phyloP scores from a whole-genome alignment of 805 yeast species.

The Myxozyma neotropica region DNA sequence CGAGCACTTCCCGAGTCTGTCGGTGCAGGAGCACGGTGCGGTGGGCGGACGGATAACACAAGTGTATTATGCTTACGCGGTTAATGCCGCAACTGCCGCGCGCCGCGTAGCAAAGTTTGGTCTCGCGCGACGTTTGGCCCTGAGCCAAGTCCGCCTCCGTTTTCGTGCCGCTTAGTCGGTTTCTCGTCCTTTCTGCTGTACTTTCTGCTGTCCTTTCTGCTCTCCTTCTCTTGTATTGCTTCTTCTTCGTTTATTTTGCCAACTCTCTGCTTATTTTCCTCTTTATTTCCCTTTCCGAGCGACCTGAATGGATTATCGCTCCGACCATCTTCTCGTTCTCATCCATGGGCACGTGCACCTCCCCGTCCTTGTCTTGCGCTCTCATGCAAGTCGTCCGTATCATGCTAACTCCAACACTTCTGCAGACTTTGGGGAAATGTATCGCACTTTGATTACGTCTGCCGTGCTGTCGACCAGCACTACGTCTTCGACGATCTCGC shows the following conservation, averaged over 20 bases:
- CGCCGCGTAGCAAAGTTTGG: background rate
- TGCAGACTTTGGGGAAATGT: conserved; percentile 75
- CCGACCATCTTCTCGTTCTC: conserved; percentile 58
- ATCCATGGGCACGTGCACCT: conserved; percentile 57
- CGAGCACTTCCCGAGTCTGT: too few relatives aligned
- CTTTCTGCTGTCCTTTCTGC: too few relatives aligned
- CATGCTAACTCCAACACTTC: background rate
- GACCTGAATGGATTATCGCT: conserved; percentile 29
- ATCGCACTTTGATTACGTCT: conserved; percentile 64
- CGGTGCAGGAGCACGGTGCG: too few relatives aligned
- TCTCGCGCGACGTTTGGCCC: background rate
- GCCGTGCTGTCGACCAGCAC: conserved; percentile 30
- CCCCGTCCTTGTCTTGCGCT: background rate
- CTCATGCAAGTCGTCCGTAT: conserved; percentile 2
- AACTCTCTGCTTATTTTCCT: background rate
- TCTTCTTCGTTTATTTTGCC: background rate
- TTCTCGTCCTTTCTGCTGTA: too few relatives aligned
- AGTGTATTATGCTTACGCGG: background rate
- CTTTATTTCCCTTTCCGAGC: background rate
- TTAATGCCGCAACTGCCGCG: background rate
- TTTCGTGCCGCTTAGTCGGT: too few relatives aligned
- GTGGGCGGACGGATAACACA: too few relatives aligned
- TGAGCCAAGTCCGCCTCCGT: background rate
- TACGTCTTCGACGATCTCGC: conserved; percentile 37
- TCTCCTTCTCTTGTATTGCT: too few relatives aligned